Conservation (phyloP, 371 early-diverging fungal species). For the Saksenaea vasiformis region DNA sequence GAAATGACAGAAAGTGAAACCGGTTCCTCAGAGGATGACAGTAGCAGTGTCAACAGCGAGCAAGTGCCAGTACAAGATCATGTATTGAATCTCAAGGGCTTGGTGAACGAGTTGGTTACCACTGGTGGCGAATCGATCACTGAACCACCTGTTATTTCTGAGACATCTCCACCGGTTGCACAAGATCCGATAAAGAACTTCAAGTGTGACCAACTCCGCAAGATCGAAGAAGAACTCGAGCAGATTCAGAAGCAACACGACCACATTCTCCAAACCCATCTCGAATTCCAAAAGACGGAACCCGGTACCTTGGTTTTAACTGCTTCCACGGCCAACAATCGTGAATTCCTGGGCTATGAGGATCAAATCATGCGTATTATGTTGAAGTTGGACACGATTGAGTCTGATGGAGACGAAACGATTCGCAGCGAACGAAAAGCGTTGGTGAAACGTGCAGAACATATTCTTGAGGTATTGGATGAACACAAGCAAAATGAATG, state of each 20-base stretch:
- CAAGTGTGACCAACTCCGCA: background rate
- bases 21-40: background rate
- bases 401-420: conserved; percentile 37
- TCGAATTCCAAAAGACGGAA: background rate
- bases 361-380: conserved; percentile 28
- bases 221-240: background rate
- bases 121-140: background rate
- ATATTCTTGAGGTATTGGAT: conserved; percentile 33
- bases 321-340: conserved; percentile 21
- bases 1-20: background rate
- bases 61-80: background rate
- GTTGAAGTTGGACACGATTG: conserved; percentile 39
- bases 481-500: conserved; percentile 48
- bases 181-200: background rate
- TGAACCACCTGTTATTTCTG: background rate
- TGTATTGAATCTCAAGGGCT: background rate
- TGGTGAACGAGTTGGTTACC: background rate
- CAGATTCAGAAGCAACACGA: conserved; percentile 5
- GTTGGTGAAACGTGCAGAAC: conserved; percentile 36
- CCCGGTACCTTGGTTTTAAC: background rate
- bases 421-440: conserved; percentile 38
- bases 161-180: background rate
- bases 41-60: background rate
- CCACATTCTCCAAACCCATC: background rate
- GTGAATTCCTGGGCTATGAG: conserved; percentile 23